phyloP scores from a whole-genome alignment of 345 rosid genomes.

The Jatropha curcas region DNA sequence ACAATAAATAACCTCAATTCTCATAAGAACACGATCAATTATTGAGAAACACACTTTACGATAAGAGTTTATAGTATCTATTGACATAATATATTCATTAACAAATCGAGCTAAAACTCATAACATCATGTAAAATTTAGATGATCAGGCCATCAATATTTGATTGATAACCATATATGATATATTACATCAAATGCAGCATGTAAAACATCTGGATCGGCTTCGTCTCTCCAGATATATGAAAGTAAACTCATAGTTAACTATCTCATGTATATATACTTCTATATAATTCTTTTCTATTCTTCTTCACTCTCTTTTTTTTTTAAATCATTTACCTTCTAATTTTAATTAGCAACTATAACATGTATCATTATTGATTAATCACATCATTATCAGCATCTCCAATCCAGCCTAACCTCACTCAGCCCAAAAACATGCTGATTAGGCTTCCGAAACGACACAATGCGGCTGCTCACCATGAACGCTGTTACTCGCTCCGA shows the following conservation, averaged over 20 bases:
- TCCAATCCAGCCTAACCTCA: constrained; percentile 53
- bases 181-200: constrained; percentile 6
- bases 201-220: constrained; percentile 28
- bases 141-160: constrained; percentile 8
- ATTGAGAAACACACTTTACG: no score
- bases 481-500: constrained; percentile 89
- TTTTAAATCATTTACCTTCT: neutral
- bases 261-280: neutral
- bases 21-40: no score
- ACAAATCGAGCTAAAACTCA: no score
- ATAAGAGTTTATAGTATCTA: no score
- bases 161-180: constrained; percentile 14
- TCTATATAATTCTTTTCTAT: constrained; percentile 1
- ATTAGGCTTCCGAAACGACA: constrained; percentile 76
- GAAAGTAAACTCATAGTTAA: neutral
- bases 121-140: no score
- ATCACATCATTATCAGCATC: constrained; percentile 35
- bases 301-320: neutral
- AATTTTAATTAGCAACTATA: neutral
- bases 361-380: neutral
- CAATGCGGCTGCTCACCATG: constrained; percentile 91
- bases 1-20: no score
- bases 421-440: constrained; percentile 55
- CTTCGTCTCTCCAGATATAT: constrained; percentile 36
- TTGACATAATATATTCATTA: no score